Conservation (phyloP, 176 grass and related monocot species). For the bread wheat (Triticum aestivum) region IWGSC_CS_RefSeq_v2.1 NC_057802.1:59914266-59914765, state of each 20-base stretch:
- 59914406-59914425: not conserved
- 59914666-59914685: not conserved
- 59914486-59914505: not conserved
- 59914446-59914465: not conserved
- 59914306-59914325: not conserved
- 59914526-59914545: not conserved
- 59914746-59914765: not conserved
- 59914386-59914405: not conserved
- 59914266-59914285: not conserved
- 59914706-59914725: not conserved
- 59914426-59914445: not conserved
- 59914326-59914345: not conserved
- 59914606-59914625: conserved; percentile 2
- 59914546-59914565: not conserved
- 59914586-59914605: not conserved
- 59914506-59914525: not conserved
- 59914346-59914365: not conserved
- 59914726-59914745: not conserved
- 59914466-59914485: not conserved
- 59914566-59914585: not conserved
- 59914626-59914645: conserved; percentile 22
- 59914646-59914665: not conserved
- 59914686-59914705: conserved; percentile 5
- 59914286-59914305: not conserved
- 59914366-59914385: too few species aligned